Conservation (phyloP, 345 rosid genomes). For the Cardiospermum halicacabum region DNA sequence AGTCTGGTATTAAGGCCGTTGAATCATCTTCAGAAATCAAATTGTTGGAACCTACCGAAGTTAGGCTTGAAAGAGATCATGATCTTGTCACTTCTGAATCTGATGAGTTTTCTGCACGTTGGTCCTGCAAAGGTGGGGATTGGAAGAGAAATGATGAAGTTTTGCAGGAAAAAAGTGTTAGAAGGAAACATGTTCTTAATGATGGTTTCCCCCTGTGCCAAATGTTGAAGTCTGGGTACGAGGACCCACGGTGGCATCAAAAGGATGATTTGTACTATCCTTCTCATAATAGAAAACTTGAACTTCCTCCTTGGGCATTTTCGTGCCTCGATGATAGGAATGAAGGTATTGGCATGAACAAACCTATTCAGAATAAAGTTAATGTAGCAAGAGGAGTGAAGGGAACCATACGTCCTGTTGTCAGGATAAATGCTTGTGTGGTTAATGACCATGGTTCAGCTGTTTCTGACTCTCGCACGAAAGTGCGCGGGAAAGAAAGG, state of each 20-base stretch:
- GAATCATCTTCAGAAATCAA: conserved; percentile 37
- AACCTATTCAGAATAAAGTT: conserved; percentile 40
- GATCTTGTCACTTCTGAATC: conserved; percentile 36
- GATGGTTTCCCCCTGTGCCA: conserved; percentile 93
- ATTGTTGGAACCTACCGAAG: conserved; percentile 34
- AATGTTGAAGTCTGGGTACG: conserved; percentile 84
- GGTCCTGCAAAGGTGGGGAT: conserved; percentile 99
- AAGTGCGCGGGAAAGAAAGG: conserved; percentile 72
- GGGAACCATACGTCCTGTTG: conserved; percentile 73
- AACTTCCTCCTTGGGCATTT: conserved; percentile 93
- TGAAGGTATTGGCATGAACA: conserved; percentile 35
- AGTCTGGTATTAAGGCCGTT: conserved; percentile 29
- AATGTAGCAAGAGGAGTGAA: conserved; percentile 56
- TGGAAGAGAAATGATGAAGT: conserved; percentile 92
- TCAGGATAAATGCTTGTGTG: conserved; percentile 95
- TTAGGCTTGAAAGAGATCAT: conserved; percentile 40
- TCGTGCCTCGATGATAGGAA: conserved; percentile 68
- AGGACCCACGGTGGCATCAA: conserved; percentile 89
- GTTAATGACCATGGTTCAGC: conserved; percentile 85
- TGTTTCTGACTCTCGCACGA: conserved; percentile 64
- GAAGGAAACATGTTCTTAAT: conserved; percentile 79
- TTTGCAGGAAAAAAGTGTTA: conserved; percentile 48
- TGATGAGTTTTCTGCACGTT: conserved; percentile 63
- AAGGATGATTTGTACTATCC: conserved; percentile 84
- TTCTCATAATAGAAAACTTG: conserved; percentile 73